phyloP scores from a whole-genome alignment of 805 yeast genomes.

The Naumovozyma baii region DNA sequence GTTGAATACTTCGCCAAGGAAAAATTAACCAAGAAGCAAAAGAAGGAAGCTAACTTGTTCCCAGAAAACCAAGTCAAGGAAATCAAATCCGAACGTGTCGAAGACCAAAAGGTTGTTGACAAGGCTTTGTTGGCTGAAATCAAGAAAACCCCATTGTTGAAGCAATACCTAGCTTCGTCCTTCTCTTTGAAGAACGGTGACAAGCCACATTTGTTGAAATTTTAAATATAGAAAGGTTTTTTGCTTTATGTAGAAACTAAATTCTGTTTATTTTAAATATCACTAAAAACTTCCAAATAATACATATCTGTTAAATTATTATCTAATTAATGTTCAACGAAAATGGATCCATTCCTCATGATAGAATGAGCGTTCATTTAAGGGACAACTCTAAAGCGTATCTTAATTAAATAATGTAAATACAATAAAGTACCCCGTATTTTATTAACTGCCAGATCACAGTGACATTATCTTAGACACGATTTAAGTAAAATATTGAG shows the following conservation, averaged over 20 bases:
- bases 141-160: slow-evolving; percentile 92
- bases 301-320: no score
- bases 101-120: slow-evolving; percentile 93
- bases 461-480: no score
- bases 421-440: no score
- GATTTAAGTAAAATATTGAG: no score
- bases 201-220: slow-evolving; percentile 94
- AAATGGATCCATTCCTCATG: no score
- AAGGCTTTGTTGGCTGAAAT: slow-evolving; percentile 82
- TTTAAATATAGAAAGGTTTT: slow-evolving; percentile 40
- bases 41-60: slow-evolving; percentile 87
- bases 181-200: slow-evolving; percentile 97
- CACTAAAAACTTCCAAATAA: slow-evolving; percentile 2
- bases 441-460: no score
- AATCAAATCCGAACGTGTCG: slow-evolving; percentile 83
- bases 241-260: not conserved
- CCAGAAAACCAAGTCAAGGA: slow-evolving; percentile 70
- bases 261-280: slow-evolving; percentile 1
- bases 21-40: slow-evolving; percentile 66
- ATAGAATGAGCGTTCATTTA: no score
- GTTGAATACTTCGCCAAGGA: slow-evolving; percentile 94
- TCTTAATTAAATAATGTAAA: no score
- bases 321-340: no score
- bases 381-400: no score
- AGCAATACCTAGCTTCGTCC: slow-evolving; percentile 87